Evolutionary conservation across 2,329 filamentous ascomycete genomes (phyloP), one percentile per base, ranked within the genome.

Genomic region (Nigrograna mackinnonii): DNA sequence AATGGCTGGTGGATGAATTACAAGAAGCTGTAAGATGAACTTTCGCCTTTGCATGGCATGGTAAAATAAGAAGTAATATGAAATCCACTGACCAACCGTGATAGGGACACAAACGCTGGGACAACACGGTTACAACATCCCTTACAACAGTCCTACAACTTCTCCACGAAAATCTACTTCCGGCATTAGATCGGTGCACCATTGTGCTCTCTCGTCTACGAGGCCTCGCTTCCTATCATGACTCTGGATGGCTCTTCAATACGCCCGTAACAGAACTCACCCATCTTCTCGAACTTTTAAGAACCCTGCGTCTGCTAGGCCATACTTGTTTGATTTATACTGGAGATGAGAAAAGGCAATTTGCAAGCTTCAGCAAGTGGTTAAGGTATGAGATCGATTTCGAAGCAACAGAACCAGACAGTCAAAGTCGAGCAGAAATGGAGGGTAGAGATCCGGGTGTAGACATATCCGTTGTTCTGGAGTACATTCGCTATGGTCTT

Each of bases 31-130:
- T 91, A 74, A 59, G 80, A 67, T 26, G 32, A 16, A 32, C 36
- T 34, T 36, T 31, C 12, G n/a, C 12, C 18, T 41, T 20, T 19
- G 17, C 22, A 13, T 7, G 35, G 9, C 22, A 22, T 34, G 13
- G 24, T 11, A 28, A 28, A 9, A n/a, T 9, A 28, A n/a, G 24
- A 9, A 9, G n/a, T 28, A n/a, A 28, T 28, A 28, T 28, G 9
- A n/a, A n/a, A 9, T n/a, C 9, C 9, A 11, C 31, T 11, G 19
- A 28, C 20, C 18, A 6, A 22, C 14, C n/a, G 13, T 9, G n/a
- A 17, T 50, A 94, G 86, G 91, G 91, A 1, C 89, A 95, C 57
- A 96, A 96, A 69, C 79, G 94, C 36, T 99, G 94, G 94, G 91
- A 97, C 50, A 95, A 92, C 60, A 86, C 88, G 5, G 87, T 95